These are phyloP conservation scores for Canavalia gladiata DNA, from an alignment of 306 rosid species.

Conservation along the genomic window DNA sequence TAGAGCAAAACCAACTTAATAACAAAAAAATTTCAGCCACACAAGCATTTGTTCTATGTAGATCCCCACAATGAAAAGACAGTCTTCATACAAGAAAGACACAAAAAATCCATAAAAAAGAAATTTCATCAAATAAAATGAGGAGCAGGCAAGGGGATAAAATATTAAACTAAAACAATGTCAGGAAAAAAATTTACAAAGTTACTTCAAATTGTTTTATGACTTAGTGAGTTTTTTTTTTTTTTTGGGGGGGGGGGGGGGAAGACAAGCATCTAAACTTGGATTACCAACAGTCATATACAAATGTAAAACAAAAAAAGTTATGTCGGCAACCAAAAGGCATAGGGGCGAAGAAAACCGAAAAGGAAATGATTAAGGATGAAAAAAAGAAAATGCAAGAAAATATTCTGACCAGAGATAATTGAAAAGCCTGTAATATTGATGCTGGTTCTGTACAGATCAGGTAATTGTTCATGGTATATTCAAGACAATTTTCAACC, in stretches of 20 bases:
- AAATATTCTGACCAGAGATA: slow-evolving; percentile 79
- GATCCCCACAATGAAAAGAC: not conserved
- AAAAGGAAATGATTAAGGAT: slow-evolving; percentile 13
- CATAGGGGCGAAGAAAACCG: not conserved
- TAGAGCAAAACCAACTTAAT: not conserved
- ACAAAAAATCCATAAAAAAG: not conserved
- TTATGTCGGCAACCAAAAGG: not conserved
- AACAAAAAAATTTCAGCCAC: not conserved
- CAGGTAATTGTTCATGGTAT: slow-evolving; percentile 71
- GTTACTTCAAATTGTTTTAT: not conserved
- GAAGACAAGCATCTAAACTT: slow-evolving; percentile 13
- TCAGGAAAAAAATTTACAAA: slow-evolving; percentile 13
- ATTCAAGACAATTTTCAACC: slow-evolving; percentile 72
- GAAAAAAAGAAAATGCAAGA: slow-evolving; percentile 41
- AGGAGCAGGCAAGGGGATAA: not conserved
- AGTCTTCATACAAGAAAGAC: not conserved
- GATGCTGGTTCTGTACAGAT: slow-evolving; percentile 65
- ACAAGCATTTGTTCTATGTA: slow-evolving; percentile 13
- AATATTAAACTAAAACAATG: slow-evolving; percentile 24
- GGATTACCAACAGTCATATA: slow-evolving; percentile 18
- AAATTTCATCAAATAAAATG: not conserved
- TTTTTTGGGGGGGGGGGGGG: too few species aligned
- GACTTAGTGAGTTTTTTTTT: too few species aligned
- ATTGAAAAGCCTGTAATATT: slow-evolving; percentile 81
- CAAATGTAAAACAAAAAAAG: not conserved